phyloP scores from a whole-genome alignment of 257 asterid genomes.

The Solanum sitiens region DNA sequence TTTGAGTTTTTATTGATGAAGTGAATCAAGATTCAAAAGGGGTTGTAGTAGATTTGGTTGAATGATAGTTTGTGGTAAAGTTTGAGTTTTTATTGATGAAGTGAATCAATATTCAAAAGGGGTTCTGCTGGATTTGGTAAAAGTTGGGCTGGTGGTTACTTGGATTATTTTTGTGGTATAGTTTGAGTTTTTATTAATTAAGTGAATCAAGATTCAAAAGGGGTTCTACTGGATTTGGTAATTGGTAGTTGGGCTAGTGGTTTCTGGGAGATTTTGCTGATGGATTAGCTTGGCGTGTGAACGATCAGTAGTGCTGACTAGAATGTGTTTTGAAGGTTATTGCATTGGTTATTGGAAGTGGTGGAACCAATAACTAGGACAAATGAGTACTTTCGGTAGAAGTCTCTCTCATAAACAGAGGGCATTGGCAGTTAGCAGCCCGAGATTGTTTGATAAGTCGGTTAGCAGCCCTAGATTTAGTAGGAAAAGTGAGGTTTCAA shows the following conservation, averaged over 20 bases:
- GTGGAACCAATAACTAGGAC: conserved; percentile 10
- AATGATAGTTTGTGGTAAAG: background rate
- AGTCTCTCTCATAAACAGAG: conserved; percentile 49
- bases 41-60: background rate
- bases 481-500: conserved; percentile 31
- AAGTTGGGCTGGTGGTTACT: background rate
- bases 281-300: background rate
- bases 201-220: background rate
- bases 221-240: background rate
- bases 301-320: background rate
- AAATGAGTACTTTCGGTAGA: conserved; percentile 36
- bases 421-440: conserved; percentile 34
- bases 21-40: background rate
- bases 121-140: background rate
- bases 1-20: background rate
- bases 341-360: conserved; percentile 5
- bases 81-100: background rate
- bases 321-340: background rate
- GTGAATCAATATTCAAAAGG: background rate
- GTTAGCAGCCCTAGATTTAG: conserved; percentile 43
- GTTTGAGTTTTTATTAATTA: background rate
- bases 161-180: background rate
- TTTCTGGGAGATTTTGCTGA: background rate
- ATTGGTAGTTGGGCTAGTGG: background rate
- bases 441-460: conserved; percentile 18